Conservation (phyloP, 2,329 filamentous ascomycete species). For the Chrysoporthe deuterocubensis region DNA sequence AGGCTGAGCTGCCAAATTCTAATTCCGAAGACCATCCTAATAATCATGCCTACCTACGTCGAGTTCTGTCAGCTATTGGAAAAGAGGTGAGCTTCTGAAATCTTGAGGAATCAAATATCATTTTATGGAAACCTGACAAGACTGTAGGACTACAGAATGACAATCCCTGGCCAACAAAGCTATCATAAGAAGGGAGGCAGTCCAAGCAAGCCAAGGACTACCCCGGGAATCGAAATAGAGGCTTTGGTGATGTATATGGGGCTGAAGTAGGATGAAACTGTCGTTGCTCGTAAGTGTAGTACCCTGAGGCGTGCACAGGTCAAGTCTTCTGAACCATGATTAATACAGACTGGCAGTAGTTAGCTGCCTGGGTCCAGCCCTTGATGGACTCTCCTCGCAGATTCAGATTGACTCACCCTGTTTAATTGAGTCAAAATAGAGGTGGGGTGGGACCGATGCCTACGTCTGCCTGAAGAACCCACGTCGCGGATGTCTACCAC, state of each 20-base stretch:
- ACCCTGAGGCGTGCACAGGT: background rate
- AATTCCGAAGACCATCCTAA: background rate
- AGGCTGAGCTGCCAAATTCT: too few relatives aligned
- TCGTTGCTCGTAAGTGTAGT: background rate
- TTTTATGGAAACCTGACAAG: background rate
- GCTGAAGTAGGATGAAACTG: constrained; percentile 1
- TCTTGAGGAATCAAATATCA: background rate
- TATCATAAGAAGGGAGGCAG: background rate
- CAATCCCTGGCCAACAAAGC: background rate
- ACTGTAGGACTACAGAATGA: background rate
- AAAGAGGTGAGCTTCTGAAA: background rate
- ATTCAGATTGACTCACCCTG: background rate
- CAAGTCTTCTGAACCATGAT: background rate
- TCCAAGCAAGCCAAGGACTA: background rate
- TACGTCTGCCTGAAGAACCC: too few relatives aligned
- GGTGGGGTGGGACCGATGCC: background rate
- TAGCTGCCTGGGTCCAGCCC: background rate
- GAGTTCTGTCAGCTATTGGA: background rate
- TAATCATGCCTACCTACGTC: background rate
- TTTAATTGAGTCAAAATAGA: background rate
- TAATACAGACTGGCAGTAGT: background rate
- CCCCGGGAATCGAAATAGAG: background rate
- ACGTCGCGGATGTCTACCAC: too few relatives aligned
- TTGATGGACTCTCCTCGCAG: background rate
- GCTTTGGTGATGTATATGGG: constrained; percentile 4